Conservation (phyloP, 1,284 basidiomycete genomes). For the Hortiboletus rubellus region DNA sequence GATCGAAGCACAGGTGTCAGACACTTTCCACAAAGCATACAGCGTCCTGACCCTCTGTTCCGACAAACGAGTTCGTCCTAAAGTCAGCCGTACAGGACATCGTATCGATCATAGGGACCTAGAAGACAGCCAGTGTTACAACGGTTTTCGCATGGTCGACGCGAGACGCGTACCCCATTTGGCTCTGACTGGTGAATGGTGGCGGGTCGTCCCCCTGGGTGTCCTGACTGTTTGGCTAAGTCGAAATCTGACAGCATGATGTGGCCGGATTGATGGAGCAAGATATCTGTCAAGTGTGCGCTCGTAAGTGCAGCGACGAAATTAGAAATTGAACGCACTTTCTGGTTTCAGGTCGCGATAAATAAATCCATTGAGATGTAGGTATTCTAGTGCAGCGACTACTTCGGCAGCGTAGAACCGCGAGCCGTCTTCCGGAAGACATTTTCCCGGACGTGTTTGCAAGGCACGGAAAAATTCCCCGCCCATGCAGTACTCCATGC, state of each 20-base stretch:
- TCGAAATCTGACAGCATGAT: slow-evolving; percentile 99
- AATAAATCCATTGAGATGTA: slow-evolving; percentile 99
- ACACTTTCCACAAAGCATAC: slow-evolving; percentile 22
- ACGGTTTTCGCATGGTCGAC: slow-evolving; percentile 8
- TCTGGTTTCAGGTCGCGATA: slow-evolving; percentile 99
- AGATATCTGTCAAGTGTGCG: slow-evolving; percentile 68
- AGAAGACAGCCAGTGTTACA: slow-evolving; percentile 23
- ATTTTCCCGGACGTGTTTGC: slow-evolving; percentile 94
- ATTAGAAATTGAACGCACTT: slow-evolving; percentile 61
- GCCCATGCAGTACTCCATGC: slow-evolving; percentile 99
- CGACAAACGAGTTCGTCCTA: slow-evolving; percentile 98
- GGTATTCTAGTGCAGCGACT: slow-evolving; percentile 94
- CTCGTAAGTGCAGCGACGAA: background rate
- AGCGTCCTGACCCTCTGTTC: slow-evolving; percentile 80
- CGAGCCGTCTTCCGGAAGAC: slow-evolving; percentile 92
- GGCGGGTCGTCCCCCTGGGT: slow-evolving; percentile 85
- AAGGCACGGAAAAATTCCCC: slow-evolving; percentile 98
- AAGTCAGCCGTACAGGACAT: slow-evolving; percentile 97
- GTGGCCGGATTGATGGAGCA: slow-evolving; percentile 98
- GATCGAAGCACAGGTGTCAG: slow-evolving; percentile 27
- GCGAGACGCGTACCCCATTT: slow-evolving; percentile 68
- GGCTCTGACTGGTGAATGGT: slow-evolving; percentile 86
- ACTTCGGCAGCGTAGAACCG: slow-evolving; percentile 99
- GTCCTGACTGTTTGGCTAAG: slow-evolving; percentile 92
- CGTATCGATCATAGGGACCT: slow-evolving; percentile 93